Evolutionary conservation across 2,329 filamentous ascomycete genomes (phyloP), one percentile per base, ranked within the genome.

Genomic region (Phyllosticta ampelicida): DNA sequence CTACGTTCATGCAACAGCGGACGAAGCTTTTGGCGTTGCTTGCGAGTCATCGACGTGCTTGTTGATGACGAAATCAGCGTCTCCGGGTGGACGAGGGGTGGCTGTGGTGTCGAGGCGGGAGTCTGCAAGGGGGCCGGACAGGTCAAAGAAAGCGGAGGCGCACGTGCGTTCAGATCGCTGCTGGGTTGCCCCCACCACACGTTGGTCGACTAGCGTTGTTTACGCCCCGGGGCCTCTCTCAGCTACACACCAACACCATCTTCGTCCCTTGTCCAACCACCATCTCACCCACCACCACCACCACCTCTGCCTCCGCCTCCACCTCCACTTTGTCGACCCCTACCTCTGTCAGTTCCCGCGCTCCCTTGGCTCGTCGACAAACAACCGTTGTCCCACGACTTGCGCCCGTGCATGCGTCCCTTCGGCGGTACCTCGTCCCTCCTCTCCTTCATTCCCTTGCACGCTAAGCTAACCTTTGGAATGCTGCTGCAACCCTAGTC

Each of bases 401-500:
- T 23, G 55, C 50, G 21, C 10, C 36, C 5, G 13, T 30, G 10
- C 23, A 51, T 53, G 51, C 36, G 51, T 30, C 16, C 51, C 51
- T 20, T 50, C 51, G 30, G 50, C 18, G 55, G 55, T 58, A 58
- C 11, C 29, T 51, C 26, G 49, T 44, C 36, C 36, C 36, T 30
- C 36, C 51, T 16, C 55, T 50, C 51, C 30, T 58, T 51, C 55
- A 58, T 58, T 58, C 55, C 49, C 55, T 16, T 21, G 18, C 49
- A n/a, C 28, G 51, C 51, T 50, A 30, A 44, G 55, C 50, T 58
- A 53, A 58, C 55, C 55, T 58, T 48, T 30, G 55, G 55, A 58
- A 58, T 58, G 55, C 55, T 58, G 51, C 52, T 26, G 36, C 51
- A 58, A 58, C 48, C 55, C 55, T 44, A 53, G 50, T 23, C 50